A percentile compares a stretch with the other conserved stretches of the same genome.
Evolutionary conservation across 495 filamentous ascomycete species (phyloP).

Genomic region (Choiromyces venosus): DNA sequence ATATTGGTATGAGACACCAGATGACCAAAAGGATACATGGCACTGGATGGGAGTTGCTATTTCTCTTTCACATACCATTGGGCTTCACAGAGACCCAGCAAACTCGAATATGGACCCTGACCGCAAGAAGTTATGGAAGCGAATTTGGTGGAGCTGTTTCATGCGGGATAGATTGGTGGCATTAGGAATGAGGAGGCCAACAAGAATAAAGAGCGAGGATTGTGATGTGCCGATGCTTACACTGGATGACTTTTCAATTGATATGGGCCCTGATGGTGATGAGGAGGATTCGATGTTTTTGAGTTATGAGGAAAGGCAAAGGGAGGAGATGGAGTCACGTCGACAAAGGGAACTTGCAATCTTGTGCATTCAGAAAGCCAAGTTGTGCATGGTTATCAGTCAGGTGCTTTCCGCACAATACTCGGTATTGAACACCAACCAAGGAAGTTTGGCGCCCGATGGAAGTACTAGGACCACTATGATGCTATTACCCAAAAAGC

Average conservation of each 20-base stretch:
- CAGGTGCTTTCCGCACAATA: conserved; percentile 81
- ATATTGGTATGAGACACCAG: conserved; percentile 85
- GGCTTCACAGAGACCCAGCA: conserved; percentile 71
- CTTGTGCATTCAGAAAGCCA: conserved; percentile 87
- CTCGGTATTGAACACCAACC: conserved; percentile 76
- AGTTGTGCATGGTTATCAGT: conserved; percentile 78
- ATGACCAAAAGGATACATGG: conserved; percentile 86
- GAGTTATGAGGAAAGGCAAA: conserved; percentile 31
- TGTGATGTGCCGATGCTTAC: conserved; percentile 84
- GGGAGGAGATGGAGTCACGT: conserved; percentile 31
- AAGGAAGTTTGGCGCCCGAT: conserved; percentile 55
- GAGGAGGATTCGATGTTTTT: conserved; percentile 55
- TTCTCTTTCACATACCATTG: conserved; percentile 76
- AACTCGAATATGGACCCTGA: conserved; percentile 65
- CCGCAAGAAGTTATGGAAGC: conserved; percentile 74
- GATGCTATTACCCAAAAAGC: conserved; percentile 82
- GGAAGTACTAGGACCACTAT: conserved; percentile 73
- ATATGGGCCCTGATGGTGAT: conserved; percentile 48
- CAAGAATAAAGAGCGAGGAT: conserved; percentile 81
- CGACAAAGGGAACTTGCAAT: conserved; percentile 65
- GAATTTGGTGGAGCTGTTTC: conserved; percentile 92
- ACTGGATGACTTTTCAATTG: conserved; percentile 76
- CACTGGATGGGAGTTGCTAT: conserved; percentile 88
- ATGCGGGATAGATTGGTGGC: conserved; percentile 86
- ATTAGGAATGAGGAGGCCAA: conserved; percentile 81